Percentiles rank a stretch among this genome's conserved stretches.
Conservation (phyloP, 2,329 filamentous ascomycete genomes). For the Mycosphaerelloides madeirae region DNA sequence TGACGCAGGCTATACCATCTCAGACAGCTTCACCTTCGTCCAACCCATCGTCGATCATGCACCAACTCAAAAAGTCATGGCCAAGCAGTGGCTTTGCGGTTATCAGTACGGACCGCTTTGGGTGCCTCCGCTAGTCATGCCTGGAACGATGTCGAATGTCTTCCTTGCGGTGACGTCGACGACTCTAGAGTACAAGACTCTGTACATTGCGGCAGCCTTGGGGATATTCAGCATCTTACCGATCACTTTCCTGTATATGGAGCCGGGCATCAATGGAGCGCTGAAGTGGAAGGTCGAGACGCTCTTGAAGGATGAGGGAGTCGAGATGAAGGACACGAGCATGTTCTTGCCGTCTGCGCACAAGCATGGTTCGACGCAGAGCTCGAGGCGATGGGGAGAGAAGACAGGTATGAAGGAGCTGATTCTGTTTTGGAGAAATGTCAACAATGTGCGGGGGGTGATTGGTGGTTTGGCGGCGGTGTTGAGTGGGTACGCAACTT, state of each 20-base stretch:
- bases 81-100: slow-evolving; percentile 38
- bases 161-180: slow-evolving; percentile 21
- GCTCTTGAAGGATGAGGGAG: slow-evolving; percentile 28
- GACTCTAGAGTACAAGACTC: slow-evolving; percentile 1
- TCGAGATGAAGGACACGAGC: slow-evolving; percentile 21
- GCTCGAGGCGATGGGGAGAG: slow-evolving; percentile 22
- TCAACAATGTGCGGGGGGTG: slow-evolving; percentile 25
- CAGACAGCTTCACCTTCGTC: slow-evolving; percentile 34
- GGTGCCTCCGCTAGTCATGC: slow-evolving; percentile 35
- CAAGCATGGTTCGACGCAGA: slow-evolving; percentile 20
- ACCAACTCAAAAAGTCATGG: slow-evolving; percentile 30
- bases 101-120: slow-evolving; percentile 36
- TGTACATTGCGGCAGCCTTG: slow-evolving; percentile 26
- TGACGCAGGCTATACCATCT: slow-evolving; percentile 15
- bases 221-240: slow-evolving; percentile 33
- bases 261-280: slow-evolving; percentile 37
- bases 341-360: slow-evolving; percentile 21
- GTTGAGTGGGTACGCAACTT: slow-evolving; percentile 24
- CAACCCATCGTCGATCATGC: slow-evolving; percentile 34
- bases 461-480: slow-evolving; percentile 20
- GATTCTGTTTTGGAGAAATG: slow-evolving; percentile 23
- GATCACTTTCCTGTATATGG: slow-evolving; percentile 37
- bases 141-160: slow-evolving; percentile 32
- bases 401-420: slow-evolving; percentile 23
- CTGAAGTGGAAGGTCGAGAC: slow-evolving; percentile 37